Percentiles rank a stretch among this genome's conserved stretches.
These are phyloP conservation scores for Vairimorpha apis DNA, from an alignment of 371 early-diverging fungal species.

Conservation along the genomic window DNA sequence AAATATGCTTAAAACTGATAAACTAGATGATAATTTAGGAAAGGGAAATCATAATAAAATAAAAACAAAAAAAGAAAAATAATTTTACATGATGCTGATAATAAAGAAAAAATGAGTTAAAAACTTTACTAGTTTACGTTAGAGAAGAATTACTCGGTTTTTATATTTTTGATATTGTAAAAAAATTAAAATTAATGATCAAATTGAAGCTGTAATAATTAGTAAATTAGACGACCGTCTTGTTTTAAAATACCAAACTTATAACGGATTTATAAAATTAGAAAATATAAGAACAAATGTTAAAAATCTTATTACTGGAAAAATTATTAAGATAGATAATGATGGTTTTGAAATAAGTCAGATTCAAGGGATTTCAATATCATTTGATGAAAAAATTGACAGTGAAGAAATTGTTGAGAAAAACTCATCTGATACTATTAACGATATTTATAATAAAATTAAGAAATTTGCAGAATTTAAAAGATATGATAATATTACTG, in stretches of 20 bases:
- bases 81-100: too few relatives aligned
- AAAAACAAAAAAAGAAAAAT: too few relatives aligned
- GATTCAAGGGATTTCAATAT: not conserved
- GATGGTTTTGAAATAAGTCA: constrained; percentile 16
- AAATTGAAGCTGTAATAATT: not conserved
- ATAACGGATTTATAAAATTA: constrained; percentile 8
- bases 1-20: too few relatives aligned
- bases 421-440: not conserved
- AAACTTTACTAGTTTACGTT: constrained; percentile 6
- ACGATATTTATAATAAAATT: not conserved
- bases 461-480: constrained; percentile 16
- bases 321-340: constrained; percentile 18
- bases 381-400: constrained; percentile 26
- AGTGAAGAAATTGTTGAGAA: constrained; percentile 22
- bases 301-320: constrained; percentile 5
- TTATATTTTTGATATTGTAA: constrained; percentile 28
- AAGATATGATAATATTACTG: not conserved
- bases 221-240: not conserved
- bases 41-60: too few relatives aligned
- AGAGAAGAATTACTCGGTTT: constrained; percentile 29
- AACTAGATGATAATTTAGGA: not conserved
- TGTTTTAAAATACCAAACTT: constrained; percentile 12
- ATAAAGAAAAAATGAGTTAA: not conserved
- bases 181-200: not conserved
- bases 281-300: constrained; percentile 2